These are phyloP conservation scores for Coriaria nepalensis DNA, from an alignment of 306 rosid species.

Conservation along the genomic window DNA sequence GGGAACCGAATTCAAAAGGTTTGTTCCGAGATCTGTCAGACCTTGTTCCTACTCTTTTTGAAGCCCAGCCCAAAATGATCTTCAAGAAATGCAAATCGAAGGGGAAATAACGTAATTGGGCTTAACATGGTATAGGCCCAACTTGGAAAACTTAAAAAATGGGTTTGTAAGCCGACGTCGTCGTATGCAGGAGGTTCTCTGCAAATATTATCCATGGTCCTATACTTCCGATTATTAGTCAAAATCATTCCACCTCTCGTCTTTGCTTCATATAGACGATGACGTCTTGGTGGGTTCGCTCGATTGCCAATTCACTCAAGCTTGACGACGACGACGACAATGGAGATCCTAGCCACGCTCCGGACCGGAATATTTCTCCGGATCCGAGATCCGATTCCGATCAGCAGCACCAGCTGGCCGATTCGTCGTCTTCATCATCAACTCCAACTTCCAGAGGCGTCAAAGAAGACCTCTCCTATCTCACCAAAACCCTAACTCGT, in stretches of 20 bases:
- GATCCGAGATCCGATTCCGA: slow-evolving; percentile 13
- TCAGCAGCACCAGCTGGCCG: slow-evolving; percentile 1
- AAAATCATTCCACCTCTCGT: too few relatives aligned
- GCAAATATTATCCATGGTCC: neutral
- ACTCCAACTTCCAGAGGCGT: slow-evolving; percentile 53
- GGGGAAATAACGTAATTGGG: too few relatives aligned
- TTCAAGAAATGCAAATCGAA: too few relatives aligned
- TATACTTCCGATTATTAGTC: neutral
- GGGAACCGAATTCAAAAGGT: too few relatives aligned
- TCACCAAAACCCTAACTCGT: slow-evolving; percentile 53
- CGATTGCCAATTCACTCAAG: slow-evolving; percentile 78
- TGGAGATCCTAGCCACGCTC: slow-evolving; percentile 4
- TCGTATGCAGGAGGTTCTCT: too few relatives aligned
- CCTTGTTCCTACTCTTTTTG: too few relatives aligned
- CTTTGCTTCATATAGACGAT: neutral
- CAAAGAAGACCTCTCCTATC: slow-evolving; percentile 71
- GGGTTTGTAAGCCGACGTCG: too few relatives aligned
- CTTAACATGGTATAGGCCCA: too few relatives aligned
- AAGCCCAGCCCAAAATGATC: too few relatives aligned
- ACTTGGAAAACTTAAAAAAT: too few relatives aligned
- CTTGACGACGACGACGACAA: slow-evolving; percentile 44
- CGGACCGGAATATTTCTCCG: slow-evolving; percentile 21
- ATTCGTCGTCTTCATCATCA: slow-evolving; percentile 22
- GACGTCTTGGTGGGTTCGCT: slow-evolving; percentile 73
- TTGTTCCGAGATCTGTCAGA: too few relatives aligned